Conservation (phyloP, 768 basidiomycete genomes). For the Epithele typhae region DNA sequence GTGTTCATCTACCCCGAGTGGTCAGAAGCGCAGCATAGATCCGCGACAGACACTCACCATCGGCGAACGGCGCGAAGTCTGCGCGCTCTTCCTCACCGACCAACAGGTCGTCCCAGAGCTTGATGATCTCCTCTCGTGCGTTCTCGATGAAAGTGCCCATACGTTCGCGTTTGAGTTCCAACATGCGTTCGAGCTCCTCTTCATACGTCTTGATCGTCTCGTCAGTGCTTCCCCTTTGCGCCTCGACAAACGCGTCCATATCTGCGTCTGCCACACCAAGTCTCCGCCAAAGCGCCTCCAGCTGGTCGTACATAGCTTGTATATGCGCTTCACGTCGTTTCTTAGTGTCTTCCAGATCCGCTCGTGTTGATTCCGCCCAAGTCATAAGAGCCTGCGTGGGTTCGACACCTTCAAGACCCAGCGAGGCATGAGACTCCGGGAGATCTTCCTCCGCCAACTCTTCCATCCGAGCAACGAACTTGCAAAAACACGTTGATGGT, state of each 20-base stretch:
- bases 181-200: constrained; percentile 85
- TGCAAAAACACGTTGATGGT: constrained; percentile 59
- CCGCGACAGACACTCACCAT: constrained; percentile 50
- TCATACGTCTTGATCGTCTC: constrained; percentile 80
- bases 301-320: constrained; percentile 89
- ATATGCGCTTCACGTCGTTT: constrained; percentile 75
- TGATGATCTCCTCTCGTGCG: constrained; percentile 75
- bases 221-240: constrained; percentile 76
- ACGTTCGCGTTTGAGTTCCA: constrained; percentile 81
- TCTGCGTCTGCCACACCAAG: constrained; percentile 75
- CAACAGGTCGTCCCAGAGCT: constrained; percentile 85
- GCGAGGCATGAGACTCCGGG: constrained; percentile 30
- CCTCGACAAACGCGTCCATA: constrained; percentile 92
- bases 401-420: constrained; percentile 71
- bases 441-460: constrained; percentile 49
- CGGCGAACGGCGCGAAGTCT: constrained; percentile 77
- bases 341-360: constrained; percentile 69
- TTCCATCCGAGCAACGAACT: constrained; percentile 60
- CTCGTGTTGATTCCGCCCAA: constrained; percentile 59
- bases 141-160: constrained; percentile 82
- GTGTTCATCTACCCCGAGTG: constrained; percentile 63
- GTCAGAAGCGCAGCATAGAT: neutral
- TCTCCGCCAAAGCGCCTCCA: constrained; percentile 87
- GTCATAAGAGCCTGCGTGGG: constrained; percentile 71
- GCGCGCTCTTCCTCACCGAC: constrained; percentile 76